Evolutionary conservation across 345 rosid genomes (phyloP).

Genomic region (Kandelia obovata): DNA sequence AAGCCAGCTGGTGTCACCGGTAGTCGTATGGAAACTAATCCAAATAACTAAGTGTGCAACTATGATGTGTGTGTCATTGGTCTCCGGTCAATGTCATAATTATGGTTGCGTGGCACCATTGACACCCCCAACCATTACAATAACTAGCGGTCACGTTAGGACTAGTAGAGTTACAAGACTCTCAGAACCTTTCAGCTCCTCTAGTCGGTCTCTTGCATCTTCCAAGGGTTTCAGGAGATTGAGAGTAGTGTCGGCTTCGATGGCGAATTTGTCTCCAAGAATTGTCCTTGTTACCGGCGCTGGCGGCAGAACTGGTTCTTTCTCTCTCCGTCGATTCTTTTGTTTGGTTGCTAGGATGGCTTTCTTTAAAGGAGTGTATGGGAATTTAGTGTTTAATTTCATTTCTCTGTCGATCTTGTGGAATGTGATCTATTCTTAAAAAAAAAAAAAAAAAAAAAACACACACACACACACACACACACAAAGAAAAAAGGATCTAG

Average conservation of each 20-base stretch:
- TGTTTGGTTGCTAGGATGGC: conserved; percentile 2
- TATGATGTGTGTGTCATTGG: conserved; percentile 8
- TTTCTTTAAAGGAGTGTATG: not conserved
- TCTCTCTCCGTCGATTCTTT: not conserved
- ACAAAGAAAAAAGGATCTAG: too few relatives aligned
- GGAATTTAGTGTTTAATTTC: too few relatives aligned
- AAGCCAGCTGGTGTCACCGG: not conserved
- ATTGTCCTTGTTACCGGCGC: conserved; percentile 40
- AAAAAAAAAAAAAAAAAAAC: too few relatives aligned
- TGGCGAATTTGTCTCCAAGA: conserved; percentile 14
- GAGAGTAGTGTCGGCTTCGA: conserved; percentile 10
- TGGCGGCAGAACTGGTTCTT: conserved; percentile 35
- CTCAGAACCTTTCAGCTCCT: not conserved
- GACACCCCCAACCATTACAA: not conserved
- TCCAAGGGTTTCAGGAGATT: not conserved
- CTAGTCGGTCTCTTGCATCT: not conserved
- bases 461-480: too few relatives aligned
- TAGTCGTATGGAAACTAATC: conserved; percentile 2
- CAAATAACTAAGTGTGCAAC: not conserved
- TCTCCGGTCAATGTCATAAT: conserved; percentile 5
- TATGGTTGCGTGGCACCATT: conserved; percentile 11
- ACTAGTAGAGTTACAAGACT: conserved; percentile 3
- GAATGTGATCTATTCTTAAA: too few relatives aligned
- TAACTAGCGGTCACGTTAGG: too few relatives aligned
- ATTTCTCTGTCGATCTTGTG: not conserved